Percentiles rank a stretch among this genome's conserved stretches.
Conservation (phyloP, 2,329 filamentous ascomycete species). For the Diplodia mutila region DNA sequence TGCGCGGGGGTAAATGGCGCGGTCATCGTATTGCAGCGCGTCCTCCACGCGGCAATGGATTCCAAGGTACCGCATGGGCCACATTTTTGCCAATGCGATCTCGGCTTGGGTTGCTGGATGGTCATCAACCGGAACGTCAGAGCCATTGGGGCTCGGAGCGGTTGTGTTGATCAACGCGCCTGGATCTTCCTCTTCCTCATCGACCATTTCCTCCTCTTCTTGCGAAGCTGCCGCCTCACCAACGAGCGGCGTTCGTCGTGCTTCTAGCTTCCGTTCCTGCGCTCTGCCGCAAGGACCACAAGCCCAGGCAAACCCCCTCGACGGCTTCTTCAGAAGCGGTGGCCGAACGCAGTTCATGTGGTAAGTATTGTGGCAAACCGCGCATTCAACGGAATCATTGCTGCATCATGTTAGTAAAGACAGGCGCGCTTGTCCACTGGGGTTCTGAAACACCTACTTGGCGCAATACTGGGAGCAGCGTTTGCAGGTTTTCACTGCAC, state of each 20-base stretch:
- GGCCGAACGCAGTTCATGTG: conserved; percentile 98
- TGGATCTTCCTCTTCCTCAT: conserved; percentile 70
- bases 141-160: conserved; percentile 50
- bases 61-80: conserved; percentile 94
- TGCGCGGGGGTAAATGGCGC: conserved; percentile 88
- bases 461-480: conserved; percentile 89
- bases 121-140: conserved; percentile 60
- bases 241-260: conserved; percentile 78
- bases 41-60: conserved; percentile 96
- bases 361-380: conserved; percentile 91
- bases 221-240: conserved; percentile 57
- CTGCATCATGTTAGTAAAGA: conserved; percentile 51
- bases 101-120: conserved; percentile 77
- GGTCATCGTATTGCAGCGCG: conserved; percentile 93
- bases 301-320: conserved; percentile 96
- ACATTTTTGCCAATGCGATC: conserved; percentile 88
- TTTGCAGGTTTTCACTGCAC: conserved; percentile 94
- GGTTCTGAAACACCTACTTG: conserved; percentile 63
- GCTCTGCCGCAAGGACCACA: conserved; percentile 94
- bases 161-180: conserved; percentile 46
- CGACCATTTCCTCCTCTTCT: conserved; percentile 66
- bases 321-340: conserved; percentile 91
- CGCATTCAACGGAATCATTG: conserved; percentile 94
- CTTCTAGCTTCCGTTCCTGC: conserved; percentile 91
- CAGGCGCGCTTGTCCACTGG: neutral